These are phyloP conservation scores for Cladosporium halotolerans DNA, from an alignment of 2,329 filamentous ascomycete species.

Conservation along the genomic window DNA sequence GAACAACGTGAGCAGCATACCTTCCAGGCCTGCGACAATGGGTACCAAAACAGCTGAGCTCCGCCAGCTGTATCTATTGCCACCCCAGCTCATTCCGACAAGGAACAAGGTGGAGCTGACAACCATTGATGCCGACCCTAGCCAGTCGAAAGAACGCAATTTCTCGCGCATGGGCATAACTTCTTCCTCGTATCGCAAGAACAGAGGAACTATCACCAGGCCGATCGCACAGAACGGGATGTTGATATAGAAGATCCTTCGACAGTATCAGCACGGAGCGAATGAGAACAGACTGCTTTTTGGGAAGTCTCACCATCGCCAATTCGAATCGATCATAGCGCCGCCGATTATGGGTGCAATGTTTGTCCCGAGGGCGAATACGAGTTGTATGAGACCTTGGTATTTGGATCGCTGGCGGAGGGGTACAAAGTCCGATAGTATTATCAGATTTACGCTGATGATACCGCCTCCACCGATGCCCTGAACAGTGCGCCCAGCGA, in stretches of 20 bases:
- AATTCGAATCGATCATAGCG: constrained; percentile 16
- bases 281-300: too few relatives aligned
- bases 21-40: constrained; percentile 28
- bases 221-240: constrained; percentile 31
- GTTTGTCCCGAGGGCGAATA: constrained; percentile 31
- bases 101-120: constrained; percentile 22
- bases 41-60: constrained; percentile 32
- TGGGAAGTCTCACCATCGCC: constrained; percentile 24
- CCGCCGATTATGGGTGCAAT: constrained; percentile 32
- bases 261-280: not conserved
- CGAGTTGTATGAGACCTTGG: constrained; percentile 20
- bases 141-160: constrained; percentile 20
- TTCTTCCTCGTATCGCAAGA: not conserved
- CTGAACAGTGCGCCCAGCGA: constrained; percentile 41
- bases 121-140: constrained; percentile 19
- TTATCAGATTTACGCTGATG: constrained; percentile 36
- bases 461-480: constrained; percentile 44
- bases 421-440: constrained; percentile 38
- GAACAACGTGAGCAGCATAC: constrained; percentile 21
- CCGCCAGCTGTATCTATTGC: constrained; percentile 28
- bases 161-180: too few relatives aligned
- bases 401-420: constrained; percentile 20
- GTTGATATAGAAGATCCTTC: constrained; percentile 34
- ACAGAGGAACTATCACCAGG: constrained; percentile 11
- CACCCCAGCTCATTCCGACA: constrained; percentile 32